Conservation (phyloP, 2,329 filamentous ascomycete species). For the Penicillium sp. region DNA sequence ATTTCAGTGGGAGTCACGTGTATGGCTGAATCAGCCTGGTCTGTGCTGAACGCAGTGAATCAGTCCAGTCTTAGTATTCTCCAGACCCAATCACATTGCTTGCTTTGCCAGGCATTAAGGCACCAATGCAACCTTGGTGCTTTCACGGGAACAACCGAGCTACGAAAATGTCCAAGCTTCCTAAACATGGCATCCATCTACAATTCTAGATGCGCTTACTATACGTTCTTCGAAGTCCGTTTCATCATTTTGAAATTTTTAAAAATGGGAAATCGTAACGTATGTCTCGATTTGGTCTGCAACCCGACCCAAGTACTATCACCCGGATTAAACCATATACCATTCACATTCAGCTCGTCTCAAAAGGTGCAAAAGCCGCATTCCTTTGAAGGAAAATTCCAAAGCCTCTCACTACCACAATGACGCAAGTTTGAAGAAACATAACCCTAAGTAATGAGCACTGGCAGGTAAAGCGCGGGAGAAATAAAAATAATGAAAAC, state of each 20-base stretch:
- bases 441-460: background rate
- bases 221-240: too few relatives aligned
- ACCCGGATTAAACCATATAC: background rate
- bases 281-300: background rate
- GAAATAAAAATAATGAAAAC: background rate
- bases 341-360: background rate
- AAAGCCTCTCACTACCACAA: background rate
- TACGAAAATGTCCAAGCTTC: too few relatives aligned
- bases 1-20: slow-evolving; percentile 33
- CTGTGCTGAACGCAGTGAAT: slow-evolving; percentile 6
- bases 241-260: too few relatives aligned
- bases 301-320: background rate
- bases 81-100: background rate
- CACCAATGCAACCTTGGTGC: background rate
- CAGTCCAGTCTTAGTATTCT: background rate
- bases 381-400: background rate
- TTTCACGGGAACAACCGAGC: too few relatives aligned
- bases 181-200: too few relatives aligned
- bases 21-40: slow-evolving; percentile 26
- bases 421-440: background rate
- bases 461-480: background rate
- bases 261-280: too few relatives aligned
- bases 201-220: too few relatives aligned
- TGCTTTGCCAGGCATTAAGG: background rate
- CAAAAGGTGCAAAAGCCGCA: background rate